Evolutionary conservation across 306 rosid species (phyloP).

Genomic region (Vicia faba): DNA sequence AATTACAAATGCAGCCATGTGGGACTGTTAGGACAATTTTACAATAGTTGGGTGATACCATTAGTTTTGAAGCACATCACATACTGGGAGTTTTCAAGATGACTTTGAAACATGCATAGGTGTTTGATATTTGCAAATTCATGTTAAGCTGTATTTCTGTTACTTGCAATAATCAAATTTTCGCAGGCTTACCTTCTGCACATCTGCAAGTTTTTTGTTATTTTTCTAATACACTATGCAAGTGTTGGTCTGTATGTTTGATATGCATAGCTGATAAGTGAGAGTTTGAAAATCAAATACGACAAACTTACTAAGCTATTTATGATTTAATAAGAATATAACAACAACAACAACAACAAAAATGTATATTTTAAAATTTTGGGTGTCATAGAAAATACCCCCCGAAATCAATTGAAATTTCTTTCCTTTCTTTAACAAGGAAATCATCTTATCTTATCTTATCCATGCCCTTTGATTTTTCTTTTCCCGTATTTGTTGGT

Average conservation of each 20-base stretch:
- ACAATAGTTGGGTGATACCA: too few species aligned
- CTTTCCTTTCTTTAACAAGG: slow-evolving; percentile 3
- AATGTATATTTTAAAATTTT: slow-evolving; percentile 15
- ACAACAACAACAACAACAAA: background rate
- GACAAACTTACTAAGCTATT: slow-evolving; percentile 11
- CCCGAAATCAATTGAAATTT: slow-evolving; percentile 20
- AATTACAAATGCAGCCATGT: too few species aligned
- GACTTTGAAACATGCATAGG: too few species aligned
- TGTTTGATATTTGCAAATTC: slow-evolving; percentile 5
- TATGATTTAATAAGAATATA: background rate
- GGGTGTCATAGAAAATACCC: slow-evolving; percentile 4
- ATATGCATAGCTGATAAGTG: slow-evolving; percentile 5
- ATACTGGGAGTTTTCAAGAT: background rate
- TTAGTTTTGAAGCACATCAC: background rate
- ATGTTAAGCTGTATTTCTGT: slow-evolving; percentile 13
- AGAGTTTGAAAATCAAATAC: slow-evolving; percentile 11
- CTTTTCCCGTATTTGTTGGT: slow-evolving; percentile 33
- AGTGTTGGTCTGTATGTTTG: slow-evolving; percentile 9
- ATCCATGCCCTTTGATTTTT: slow-evolving; percentile 25
- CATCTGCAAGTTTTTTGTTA: slow-evolving; percentile 6
- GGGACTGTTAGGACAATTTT: too few species aligned
- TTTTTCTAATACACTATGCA: background rate
- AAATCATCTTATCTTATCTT: slow-evolving; percentile 22
- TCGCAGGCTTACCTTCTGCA: background rate
- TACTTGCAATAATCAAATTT: slow-evolving; percentile 18